Conservation (phyloP, 495 filamentous ascomycete genomes). For the Penicillium pancosmium region DNA sequence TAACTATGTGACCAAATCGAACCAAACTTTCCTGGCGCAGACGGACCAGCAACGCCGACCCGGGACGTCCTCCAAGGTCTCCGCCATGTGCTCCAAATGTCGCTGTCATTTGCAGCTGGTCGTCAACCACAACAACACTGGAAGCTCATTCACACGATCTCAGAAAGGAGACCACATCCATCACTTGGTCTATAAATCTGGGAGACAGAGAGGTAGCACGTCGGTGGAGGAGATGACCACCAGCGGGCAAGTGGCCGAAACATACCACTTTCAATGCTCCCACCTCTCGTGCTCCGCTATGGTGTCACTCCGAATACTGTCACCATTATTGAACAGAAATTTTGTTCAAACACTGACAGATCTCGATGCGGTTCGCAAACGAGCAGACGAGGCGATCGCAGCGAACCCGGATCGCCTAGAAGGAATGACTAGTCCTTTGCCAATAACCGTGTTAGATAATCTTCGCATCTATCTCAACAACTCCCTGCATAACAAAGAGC, state of each 20-base stretch:
- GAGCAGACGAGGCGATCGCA: constrained; percentile 54
- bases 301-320: constrained; percentile 57
- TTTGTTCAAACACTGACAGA: constrained; percentile 61
- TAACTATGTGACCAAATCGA: constrained; percentile 53
- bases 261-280: constrained; percentile 63
- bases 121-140: constrained; percentile 42
- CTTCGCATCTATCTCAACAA: constrained; percentile 66
- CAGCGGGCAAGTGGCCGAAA: constrained; percentile 42
- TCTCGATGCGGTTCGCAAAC: constrained; percentile 49
- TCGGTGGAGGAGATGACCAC: constrained; percentile 28
- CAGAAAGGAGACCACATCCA: constrained; percentile 43
- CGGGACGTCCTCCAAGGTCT: constrained; percentile 50
- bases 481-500: constrained; percentile 48
- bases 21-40: constrained; percentile 51
- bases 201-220: constrained; percentile 32
- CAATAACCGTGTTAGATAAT: constrained; percentile 55
- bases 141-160: constrained; percentile 17
- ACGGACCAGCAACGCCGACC: constrained; percentile 39
- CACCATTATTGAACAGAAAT: constrained; percentile 52
- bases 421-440: constrained; percentile 48
- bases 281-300: constrained; percentile 54
- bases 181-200: constrained; percentile 47
- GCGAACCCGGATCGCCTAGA: constrained; percentile 62
- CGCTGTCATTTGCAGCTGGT: constrained; percentile 56
- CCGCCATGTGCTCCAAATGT: constrained; percentile 58